Base-by-base conservation (phyloP, 108 stramenopile genomes). In the Pseudonitzschia pungens region DNA sequence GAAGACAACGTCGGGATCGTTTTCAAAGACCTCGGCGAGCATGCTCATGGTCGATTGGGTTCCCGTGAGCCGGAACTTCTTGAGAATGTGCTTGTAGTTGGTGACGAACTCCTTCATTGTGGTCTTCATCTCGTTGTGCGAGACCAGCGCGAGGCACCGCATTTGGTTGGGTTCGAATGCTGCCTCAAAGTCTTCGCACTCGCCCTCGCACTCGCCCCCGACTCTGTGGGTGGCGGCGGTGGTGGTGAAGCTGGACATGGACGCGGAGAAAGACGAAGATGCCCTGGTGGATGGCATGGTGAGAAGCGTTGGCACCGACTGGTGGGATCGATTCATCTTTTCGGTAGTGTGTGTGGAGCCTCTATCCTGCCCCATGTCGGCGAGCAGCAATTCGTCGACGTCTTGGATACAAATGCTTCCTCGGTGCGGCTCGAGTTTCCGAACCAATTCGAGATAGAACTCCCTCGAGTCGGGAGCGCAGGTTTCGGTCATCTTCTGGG, bases 71-170 rank as follows among this genome's bases (percentile, higher is more conserved):
- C 74, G 68, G 28, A 79, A 75, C 64, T 75, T 75, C 48, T 74
- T 70, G 22, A 75, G 43, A 24, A 79, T 43, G n/a, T 75, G 50
- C 21, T 60, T 65, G 50, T 70, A 65, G 10, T 22, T 53, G n/a
- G 65, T 27, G 16, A 79, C 70, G 60, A 79, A 79, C 18, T 75
- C 51, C 22, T 71, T 79, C 78, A 75, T 79, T 6, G 78, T 74
- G 3, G 74, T 63, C 56, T 79, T 79, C 78, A 75, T 79, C 62
- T 79, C 68, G 43, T 79, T 79, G 42, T 79, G 78, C 18, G 74
- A 69, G 50, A 79, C 74, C 11, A 75, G 62, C 8, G 74, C 78
- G 20, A 79, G 41, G 40, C 63, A 70, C 45, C 74, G 58, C 74
- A 75, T 75, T 6, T 75, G 74, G 20, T 20, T 54, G 16, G 78